Evolutionary conservation across 345 rosid genomes (phyloP), one percentile per base, ranked within the genome.

Genomic region (Acer campestre): DNA sequence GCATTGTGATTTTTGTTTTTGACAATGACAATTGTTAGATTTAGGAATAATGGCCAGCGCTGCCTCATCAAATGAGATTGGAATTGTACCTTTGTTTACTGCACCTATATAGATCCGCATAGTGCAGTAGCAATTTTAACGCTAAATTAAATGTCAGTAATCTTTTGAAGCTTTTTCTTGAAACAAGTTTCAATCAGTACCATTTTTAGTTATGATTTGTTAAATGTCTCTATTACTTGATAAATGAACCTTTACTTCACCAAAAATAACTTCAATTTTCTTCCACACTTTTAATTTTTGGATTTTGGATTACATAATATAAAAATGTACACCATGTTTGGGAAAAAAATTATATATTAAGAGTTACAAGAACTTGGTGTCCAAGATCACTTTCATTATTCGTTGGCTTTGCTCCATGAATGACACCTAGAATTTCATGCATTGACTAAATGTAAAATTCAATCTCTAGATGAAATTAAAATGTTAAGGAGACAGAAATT

Each of bases 201-300:
- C 1, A 55, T 11, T 35, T 35, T 35, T 51, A 7, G 7, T 55
- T 0, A n/a, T 23, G 67, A 40, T 14, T 14, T 40, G 67, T 22
- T 4, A 59, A 38, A 55, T 29, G 48, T 53, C 59, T 29, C 25
- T n/a, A 8, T 0, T 20, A 9, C 12, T 22, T 20, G 65, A 9
- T 22, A 61, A 20, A 3, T 61, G 20, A 67, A 48, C 13, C 16
- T 68, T 46, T 68, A 1, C 18, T 11, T n/a, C 51, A 42, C 56
- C 66, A 31, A 68, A 56, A 44, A 64, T 31, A 16, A 67, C 70
- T 67, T 66, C 69, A 66, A 8, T 68, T 42, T 68, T 46, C 31
- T 23, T 29, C 13, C n/a, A 29, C 12, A 23, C 16, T 70, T 70
- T 70, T 53, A 44, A 38, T 12, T 12, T 58, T 35, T 35, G 64